phyloP scores from a whole-genome alignment of 2,329 filamentous ascomycete species.

The Colletotrichum musicola region DNA sequence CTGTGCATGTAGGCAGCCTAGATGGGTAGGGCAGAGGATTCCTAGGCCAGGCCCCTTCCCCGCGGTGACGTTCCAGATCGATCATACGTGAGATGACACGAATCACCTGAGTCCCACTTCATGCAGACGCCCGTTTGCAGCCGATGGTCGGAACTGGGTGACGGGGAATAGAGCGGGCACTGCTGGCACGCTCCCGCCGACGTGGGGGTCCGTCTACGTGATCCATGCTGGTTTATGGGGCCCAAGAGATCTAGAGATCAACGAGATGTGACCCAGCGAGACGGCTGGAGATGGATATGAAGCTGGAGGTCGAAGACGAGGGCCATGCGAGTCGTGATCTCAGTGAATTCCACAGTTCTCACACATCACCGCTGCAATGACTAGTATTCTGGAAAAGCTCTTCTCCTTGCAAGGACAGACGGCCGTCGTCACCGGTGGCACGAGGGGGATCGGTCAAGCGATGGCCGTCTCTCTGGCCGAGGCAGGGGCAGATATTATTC shows the following conservation, averaged over 20 bases:
- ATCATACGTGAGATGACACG: constrained; percentile 14
- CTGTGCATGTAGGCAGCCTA: too few relatives aligned
- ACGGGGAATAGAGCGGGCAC: constrained; percentile 11
- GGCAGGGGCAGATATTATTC: constrained; percentile 41
- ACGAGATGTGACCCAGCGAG: neutral
- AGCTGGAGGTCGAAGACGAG: neutral
- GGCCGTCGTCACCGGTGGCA: constrained; percentile 43
- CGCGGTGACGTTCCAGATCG: neutral
- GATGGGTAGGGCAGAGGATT: neutral
- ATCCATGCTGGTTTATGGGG: neutral
- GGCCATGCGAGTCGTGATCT: neutral
- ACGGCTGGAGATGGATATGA: constrained; percentile 10
- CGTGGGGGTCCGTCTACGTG: constrained; percentile 21
- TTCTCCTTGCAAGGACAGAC: constrained; percentile 41
- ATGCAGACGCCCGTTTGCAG: constrained; percentile 13
- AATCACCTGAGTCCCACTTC: constrained; percentile 19
- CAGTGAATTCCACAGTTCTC: too few relatives aligned
- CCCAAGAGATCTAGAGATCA: neutral
- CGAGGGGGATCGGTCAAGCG: constrained; percentile 43
- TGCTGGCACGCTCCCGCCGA: neutral
- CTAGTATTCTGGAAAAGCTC: constrained; percentile 38
- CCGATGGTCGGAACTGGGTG: constrained; percentile 11
- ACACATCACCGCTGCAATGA: constrained; percentile 11
- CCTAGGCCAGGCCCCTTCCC: neutral
- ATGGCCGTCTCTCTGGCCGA: constrained; percentile 42